Conservation (phyloP, 148 eudicot species). For the Cornus kousa region DNA sequence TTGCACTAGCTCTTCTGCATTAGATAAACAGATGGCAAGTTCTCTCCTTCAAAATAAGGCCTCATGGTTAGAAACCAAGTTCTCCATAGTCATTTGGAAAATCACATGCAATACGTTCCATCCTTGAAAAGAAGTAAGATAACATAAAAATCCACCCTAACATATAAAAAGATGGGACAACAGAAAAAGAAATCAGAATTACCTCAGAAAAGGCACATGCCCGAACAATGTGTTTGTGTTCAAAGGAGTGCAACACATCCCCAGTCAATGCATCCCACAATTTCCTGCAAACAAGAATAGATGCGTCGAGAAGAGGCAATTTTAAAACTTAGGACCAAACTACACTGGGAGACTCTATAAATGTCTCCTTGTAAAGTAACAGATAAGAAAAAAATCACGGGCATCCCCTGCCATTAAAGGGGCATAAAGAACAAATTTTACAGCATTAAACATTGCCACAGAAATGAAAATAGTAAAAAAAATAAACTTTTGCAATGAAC, state of each 20-base stretch:
- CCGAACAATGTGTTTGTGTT: slow-evolving; percentile 95
- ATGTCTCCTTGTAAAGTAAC: not conserved
- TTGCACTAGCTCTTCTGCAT: no score
- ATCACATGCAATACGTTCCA: not conserved
- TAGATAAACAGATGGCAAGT: no score
- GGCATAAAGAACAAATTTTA: not conserved
- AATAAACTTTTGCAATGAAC: not conserved
- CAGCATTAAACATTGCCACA: not conserved
- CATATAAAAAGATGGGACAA: not conserved
- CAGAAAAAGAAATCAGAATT: not conserved
- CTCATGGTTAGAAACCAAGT: no score
- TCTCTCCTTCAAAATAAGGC: no score
- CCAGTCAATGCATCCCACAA: slow-evolving; percentile 97
- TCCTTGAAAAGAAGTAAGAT: not conserved
- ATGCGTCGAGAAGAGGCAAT: not conserved
- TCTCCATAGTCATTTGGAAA: not conserved
- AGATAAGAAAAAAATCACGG: not conserved
- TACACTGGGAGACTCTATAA: not conserved
- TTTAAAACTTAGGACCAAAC: not conserved
- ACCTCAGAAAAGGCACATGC: slow-evolving; percentile 88
- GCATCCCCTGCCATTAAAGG: not conserved
- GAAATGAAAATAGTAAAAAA: not conserved
- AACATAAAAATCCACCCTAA: not conserved
- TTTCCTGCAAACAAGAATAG: slow-evolving; percentile 49
- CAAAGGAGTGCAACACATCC: slow-evolving; percentile 88